Evolutionary conservation across 768 basidiomycete species (phyloP), one percentile per base, ranked within the genome.

Genomic region (Neoboletus magnificus): DNA sequence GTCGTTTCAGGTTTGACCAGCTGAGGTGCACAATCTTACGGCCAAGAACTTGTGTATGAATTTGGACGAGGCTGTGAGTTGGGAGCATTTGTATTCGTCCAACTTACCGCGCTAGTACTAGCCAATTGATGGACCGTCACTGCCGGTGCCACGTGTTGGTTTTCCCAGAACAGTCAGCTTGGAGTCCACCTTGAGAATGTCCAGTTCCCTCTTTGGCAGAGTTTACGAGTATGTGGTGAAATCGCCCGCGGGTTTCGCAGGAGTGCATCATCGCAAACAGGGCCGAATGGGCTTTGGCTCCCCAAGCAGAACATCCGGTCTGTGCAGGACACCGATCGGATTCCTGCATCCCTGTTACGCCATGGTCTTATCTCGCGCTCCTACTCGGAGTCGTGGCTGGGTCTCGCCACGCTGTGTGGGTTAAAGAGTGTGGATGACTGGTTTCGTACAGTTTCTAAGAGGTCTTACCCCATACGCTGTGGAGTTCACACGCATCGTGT

Each of bases 241-340:
- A 30, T 51, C 39, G 22, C 58, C 65, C 66, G 63, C 60, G 70
- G 66, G 44, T 54, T 63, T 69, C 49, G 54, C 63, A 62, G 50
- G 54, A 16, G 30, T 33, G 56, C 57, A 57, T 65, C 65, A 62
- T 49, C 41, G 32, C 41, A 20, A 48, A 50, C 62, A 59, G 60
- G 59, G 58, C 35, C 48, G 52, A 41, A n/a, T 32, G 44, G 20
- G 20, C 29, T 33, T 35, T 41, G 30, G 18, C 30, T 25, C 46
- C 33, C 40, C 25, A 23, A 37, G 32, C 12, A 33, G 32, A 13
- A 1, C 32, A 33, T 33, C 32, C 32, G 32, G 13, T 12, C 5
- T 33, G 25, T 18, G 39, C 46, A 20, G 36, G 35, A 20, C 33
- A 20, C 32, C n/a, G 35, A 42, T 33, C 40, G 33, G 16, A 42